Percentiles rank a stretch among this genome's conserved stretches.
These are phyloP conservation scores for Klebsormidium nitens DNA, from an alignment of 139 green algal genomes.

Conservation along the genomic window DNA sequence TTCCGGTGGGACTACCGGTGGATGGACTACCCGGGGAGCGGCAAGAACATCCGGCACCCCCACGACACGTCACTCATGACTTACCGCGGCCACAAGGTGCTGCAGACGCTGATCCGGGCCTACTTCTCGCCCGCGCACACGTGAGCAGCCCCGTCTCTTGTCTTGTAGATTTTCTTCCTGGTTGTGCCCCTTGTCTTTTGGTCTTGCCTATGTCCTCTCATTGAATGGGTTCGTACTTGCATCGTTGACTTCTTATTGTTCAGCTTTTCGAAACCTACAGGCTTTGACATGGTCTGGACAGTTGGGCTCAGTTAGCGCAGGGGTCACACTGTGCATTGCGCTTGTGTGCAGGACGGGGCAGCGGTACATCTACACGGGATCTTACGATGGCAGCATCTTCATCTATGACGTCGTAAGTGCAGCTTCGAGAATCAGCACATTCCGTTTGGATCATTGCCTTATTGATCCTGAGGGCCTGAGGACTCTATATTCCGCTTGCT, in stretches of 20 bases:
- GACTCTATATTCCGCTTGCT: too few relatives aligned
- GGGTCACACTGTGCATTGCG: conserved; percentile 3
- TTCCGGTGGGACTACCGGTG: conserved; percentile 74
- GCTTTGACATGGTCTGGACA: too few relatives aligned
- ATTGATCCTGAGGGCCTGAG: too few relatives aligned
- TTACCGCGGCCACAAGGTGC: conserved; percentile 77
- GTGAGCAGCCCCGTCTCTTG: conserved; percentile 11
- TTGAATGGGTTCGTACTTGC: not conserved
- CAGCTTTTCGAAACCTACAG: too few relatives aligned
- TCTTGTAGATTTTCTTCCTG: conserved; percentile 1
- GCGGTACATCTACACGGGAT: conserved; percentile 86
- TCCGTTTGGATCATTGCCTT: too few relatives aligned
- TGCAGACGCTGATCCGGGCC: conserved; percentile 85
- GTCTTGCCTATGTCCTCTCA: not conserved
- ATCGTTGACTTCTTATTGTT: not conserved
- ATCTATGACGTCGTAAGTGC: conserved; percentile 81
- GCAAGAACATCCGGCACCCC: conserved; percentile 67
- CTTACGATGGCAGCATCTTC: conserved; percentile 54
- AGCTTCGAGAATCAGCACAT: too few relatives aligned
- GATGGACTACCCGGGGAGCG: conserved; percentile 71
- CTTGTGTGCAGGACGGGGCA: conserved; percentile 65
- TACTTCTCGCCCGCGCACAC: conserved; percentile 63
- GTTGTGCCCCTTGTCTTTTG: not conserved
- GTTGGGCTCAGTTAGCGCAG: too few relatives aligned
- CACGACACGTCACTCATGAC: conserved; percentile 75